Percentiles rank a stretch among this genome's conserved stretches.
Evolutionary conservation across 768 basidiomycete genomes (phyloP).

Genomic region (Mycena crocata): DNA sequence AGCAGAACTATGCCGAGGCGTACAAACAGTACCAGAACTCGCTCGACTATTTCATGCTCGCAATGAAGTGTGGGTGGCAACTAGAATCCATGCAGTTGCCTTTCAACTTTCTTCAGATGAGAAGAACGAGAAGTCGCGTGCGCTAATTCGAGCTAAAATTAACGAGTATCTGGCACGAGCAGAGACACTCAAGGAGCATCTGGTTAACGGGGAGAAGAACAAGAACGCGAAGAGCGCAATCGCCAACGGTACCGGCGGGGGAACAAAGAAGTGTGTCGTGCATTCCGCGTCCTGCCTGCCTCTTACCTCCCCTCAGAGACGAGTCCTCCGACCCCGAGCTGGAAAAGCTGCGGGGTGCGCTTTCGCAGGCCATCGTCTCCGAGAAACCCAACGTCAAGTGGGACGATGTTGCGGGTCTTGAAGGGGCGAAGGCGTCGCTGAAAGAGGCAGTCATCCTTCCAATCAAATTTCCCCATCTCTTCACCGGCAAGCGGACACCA

Average conservation of each 20-base stretch:
- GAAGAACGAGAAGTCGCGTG: constrained; percentile 94
- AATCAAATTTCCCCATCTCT: constrained; percentile 98
- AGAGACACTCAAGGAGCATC: constrained; percentile 90
- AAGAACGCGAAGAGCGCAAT: constrained; percentile 51
- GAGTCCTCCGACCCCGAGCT: constrained; percentile 91
- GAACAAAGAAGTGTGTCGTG: constrained; percentile 58
- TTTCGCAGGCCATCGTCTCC: constrained; percentile 87
- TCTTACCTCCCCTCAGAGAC: constrained; percentile 47
- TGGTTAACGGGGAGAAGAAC: constrained; percentile 75
- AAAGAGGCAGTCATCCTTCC: constrained; percentile 99
- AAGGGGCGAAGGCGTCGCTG: constrained; percentile 93
- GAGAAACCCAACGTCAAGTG: constrained; percentile 97
- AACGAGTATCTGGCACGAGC: constrained; percentile 92
- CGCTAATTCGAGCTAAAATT: constrained; percentile 88
- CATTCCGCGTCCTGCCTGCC: not conserved
- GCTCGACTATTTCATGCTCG: constrained; percentile 98
- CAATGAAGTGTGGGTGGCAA: constrained; percentile 81
- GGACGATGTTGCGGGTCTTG: constrained; percentile 98
- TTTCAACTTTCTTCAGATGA: constrained; percentile 65
- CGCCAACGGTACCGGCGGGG: constrained; percentile 57
- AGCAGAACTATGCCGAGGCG: constrained; percentile 93
- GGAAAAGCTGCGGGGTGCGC: constrained; percentile 95
- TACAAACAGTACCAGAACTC: constrained; percentile 96
- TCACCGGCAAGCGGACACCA: constrained; percentile 97
- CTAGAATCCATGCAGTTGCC: not conserved